A percentile compares a stretch with the other conserved stretches of the same genome.
Evolutionary conservation across 805 yeast genomes (phyloP).

Genomic region (Wickerhamomyces alni): DNA sequence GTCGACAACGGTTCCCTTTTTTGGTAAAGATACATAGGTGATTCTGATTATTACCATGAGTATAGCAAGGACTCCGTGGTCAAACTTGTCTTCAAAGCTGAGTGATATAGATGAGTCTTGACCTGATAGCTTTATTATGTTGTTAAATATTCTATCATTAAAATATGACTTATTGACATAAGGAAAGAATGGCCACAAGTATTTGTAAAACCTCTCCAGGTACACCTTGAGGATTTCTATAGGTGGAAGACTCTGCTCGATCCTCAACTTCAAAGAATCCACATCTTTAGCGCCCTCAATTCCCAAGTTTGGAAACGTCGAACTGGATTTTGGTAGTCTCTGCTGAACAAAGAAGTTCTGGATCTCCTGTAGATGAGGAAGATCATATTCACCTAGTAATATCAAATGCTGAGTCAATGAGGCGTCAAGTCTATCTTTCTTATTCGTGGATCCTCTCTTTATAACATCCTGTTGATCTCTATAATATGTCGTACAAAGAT

Average conservation of each 20-base stretch:
- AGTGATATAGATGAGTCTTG: constrained; percentile 22
- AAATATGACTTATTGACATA: constrained; percentile 36
- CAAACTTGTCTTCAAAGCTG: constrained; percentile 32
- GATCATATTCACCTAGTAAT: constrained; percentile 18
- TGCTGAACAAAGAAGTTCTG: constrained; percentile 15
- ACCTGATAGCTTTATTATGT: constrained; percentile 29
- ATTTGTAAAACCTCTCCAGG: constrained; percentile 35
- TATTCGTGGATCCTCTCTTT: constrained; percentile 6
- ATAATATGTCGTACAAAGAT: constrained; percentile 13
- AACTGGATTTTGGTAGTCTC: constrained; percentile 10
- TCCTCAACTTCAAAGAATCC: constrained; percentile 24
- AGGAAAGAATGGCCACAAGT: constrained; percentile 44
- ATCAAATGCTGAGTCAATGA: constrained; percentile 14
- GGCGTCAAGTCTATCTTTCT: constrained; percentile 19
- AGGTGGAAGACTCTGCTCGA: constrained; percentile 33
- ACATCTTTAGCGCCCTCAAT: neutral
- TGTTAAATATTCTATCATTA: constrained; percentile 19
- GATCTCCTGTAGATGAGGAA: constrained; percentile 15
- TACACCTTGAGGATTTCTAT: constrained; percentile 34
- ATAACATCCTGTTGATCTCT: constrained; percentile 8
- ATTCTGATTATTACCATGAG: constrained; percentile 36
- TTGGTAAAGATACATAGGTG: constrained; percentile 34
- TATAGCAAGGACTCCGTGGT: constrained; percentile 34
- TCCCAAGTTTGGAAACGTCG: constrained; percentile 10
- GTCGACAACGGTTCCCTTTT: constrained; percentile 4